Percentiles rank a stretch among this genome's conserved stretches.
phyloP scores from a whole-genome alignment of 495 filamentous ascomycete genomes.

The Rostrohypoxylon terebratum region DNA sequence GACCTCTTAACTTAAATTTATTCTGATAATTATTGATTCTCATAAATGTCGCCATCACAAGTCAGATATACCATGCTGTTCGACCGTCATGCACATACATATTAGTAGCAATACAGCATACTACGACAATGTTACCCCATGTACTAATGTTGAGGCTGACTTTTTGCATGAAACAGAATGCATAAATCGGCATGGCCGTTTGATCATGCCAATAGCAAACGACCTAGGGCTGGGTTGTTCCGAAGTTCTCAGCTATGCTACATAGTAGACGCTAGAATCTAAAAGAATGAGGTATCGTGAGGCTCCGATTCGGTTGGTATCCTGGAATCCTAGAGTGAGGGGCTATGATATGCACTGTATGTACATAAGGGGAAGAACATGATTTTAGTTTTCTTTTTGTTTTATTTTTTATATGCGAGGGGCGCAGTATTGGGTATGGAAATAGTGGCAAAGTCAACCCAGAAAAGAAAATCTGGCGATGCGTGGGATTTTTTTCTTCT shows the following conservation, averaged over 20 bases:
- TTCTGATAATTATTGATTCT: not conserved
- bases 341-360: too few species aligned
- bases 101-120: not conserved
- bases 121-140: conserved; percentile 1
- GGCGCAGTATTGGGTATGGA: conserved; percentile 16
- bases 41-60: not conserved
- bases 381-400: not conserved
- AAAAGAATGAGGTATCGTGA: conserved; percentile 23
- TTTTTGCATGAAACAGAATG: conserved; percentile 13
- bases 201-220: not conserved
- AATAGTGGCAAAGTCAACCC: conserved; percentile 4
- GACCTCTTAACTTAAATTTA: not conserved
- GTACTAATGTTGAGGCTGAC: conserved; percentile 23
- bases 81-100: not conserved
- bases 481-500: conserved; percentile 28
- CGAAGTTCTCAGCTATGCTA: not conserved
- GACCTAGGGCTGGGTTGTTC: not conserved
- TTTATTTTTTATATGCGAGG: conserved; percentile 8
- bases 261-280: conserved; percentile 10
- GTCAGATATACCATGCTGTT: not conserved
- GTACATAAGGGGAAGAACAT: not conserved
- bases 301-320: conserved; percentile 13
- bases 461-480: conserved; percentile 27
- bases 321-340: not conserved
- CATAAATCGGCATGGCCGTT: conserved; percentile 14